Evolutionary conservation across 768 basidiomycete genomes (phyloP), one percentile per base, ranked within the genome.

Genomic region (Russula brevipes): DNA sequence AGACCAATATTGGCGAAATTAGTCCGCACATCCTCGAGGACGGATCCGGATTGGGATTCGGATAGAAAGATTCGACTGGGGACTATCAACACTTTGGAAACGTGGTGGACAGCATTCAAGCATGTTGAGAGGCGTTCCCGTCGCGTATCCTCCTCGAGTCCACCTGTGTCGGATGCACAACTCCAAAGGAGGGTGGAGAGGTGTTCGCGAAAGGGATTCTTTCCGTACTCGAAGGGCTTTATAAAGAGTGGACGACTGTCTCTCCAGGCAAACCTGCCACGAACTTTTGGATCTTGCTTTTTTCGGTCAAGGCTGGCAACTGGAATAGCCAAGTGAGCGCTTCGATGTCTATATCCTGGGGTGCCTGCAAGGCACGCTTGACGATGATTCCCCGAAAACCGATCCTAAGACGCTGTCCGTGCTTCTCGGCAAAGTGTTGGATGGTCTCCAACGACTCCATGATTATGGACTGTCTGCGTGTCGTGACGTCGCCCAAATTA

Each of bases 141-240:
- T 38, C 60, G 54, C 4, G 10, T 16, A 24, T 47, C n/a, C 39
- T 61, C 54, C 8, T 55, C 45, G n/a, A 55, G 60, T 16, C n/a
- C 60, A 31, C 19, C 24, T 0, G 35, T 47, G 4, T n/a, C 54
- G 19, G 60, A 54, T 9, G 8, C 14, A 38, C 61, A 62, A 19
- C 53, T 61, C 35, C 60, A 54, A 14, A 55, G n/a, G 12, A 61
- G 54, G 36, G 35, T 19, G 36, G 16, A 46, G 30, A 61, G 60
- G 36, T 55, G 53, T 3, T 49, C 35, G 16, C 56, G 52, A 24
- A 47, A 46, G 16, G 54, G 1, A 11, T 33, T n/a, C 11, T 31
- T 61, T 47, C 30, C 36, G 30, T 24, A 12, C 5, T 55, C 24
- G 17, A 17, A n/a, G 30, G 54, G 38, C 4, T 14, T n/a, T 10